phyloP scores from a whole-genome alignment of 805 yeast genomes.

The Metschnikowia noctiluminum region DNA sequence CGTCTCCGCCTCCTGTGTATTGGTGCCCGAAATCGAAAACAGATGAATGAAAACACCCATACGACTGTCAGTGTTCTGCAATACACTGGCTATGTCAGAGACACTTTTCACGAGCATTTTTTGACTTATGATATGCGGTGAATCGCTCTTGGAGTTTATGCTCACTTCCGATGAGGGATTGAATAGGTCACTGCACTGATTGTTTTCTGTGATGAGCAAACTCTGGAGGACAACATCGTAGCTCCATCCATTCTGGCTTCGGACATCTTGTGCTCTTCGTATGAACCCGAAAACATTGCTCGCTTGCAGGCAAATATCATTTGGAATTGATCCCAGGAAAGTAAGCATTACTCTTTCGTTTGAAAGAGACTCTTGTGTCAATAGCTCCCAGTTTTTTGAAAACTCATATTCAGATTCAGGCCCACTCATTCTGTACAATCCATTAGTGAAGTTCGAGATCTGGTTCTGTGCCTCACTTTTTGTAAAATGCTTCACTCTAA shows the following conservation, averaged over 20 bases:
- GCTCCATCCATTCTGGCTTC: background rate
- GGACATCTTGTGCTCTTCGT: background rate
- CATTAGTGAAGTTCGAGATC: slow-evolving; percentile 3
- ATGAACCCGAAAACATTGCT: slow-evolving; percentile 1
- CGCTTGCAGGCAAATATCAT: background rate
- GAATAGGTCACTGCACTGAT: slow-evolving; percentile 2
- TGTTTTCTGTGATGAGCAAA: background rate
- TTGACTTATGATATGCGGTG: slow-evolving; percentile 6
- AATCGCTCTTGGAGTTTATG: background rate
- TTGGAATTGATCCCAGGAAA: slow-evolving; percentile 16
- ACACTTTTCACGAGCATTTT: slow-evolving; percentile 8
- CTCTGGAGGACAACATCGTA: slow-evolving; percentile 1
- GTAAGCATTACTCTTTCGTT: slow-evolving; percentile 19
- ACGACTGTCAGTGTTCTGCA: background rate
- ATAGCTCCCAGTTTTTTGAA: slow-evolving; percentile 14
- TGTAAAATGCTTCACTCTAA: slow-evolving; percentile 17
- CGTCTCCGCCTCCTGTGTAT: background rate
- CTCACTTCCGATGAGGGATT: slow-evolving; percentile 9
- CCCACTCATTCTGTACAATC: background rate
- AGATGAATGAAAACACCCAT: slow-evolving; percentile 1
- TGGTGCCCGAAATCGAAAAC: background rate
- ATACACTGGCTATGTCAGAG: background rate
- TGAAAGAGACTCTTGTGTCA: slow-evolving; percentile 18
- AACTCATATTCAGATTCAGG: background rate
- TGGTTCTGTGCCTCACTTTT: slow-evolving; percentile 15